These are phyloP conservation scores for Chrysosporium keratinophilum DNA, from an alignment of 2,329 filamentous ascomycete genomes.

Conservation along the genomic window DNA sequence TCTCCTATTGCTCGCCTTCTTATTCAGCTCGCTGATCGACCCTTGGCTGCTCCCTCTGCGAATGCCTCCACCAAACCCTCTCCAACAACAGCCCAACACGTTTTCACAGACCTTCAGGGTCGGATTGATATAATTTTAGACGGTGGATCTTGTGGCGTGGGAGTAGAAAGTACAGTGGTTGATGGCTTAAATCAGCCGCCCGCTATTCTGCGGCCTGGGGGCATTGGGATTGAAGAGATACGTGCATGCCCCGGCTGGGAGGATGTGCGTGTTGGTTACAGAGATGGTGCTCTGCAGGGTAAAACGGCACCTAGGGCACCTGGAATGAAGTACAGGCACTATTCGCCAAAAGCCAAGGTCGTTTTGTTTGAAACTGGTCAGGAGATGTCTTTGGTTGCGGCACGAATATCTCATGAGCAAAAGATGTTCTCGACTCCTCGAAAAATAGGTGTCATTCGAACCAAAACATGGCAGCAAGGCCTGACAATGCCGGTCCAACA, in stretches of 20 bases:
- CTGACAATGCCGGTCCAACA: background rate
- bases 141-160: conserved; percentile 74
- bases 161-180: conserved; percentile 93
- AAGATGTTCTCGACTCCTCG: conserved; percentile 11
- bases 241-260: conserved; percentile 70
- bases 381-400: conserved; percentile 21
- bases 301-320: conserved; percentile 65
- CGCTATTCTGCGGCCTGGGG: conserved; percentile 73
- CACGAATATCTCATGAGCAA: conserved; percentile 23
- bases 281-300: conserved; percentile 59
- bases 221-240: conserved; percentile 72
- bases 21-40: conserved; percentile 66
- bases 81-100: conserved; percentile 81
- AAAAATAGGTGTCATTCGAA: conserved; percentile 23
- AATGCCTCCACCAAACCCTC: conserved; percentile 91
- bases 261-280: conserved; percentile 63
- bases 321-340: conserved; percentile 99
- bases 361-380: conserved; percentile 61
- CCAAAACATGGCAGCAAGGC: conserved; percentile 25
- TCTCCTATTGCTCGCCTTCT: conserved; percentile 76
- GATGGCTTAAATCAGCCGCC: conserved; percentile 78
- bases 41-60: conserved; percentile 82
- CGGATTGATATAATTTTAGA: conserved; percentile 81
- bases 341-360: conserved; percentile 80
- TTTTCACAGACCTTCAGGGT: conserved; percentile 71